Percentiles rank a stretch among this genome's conserved stretches.
phyloP scores from a whole-genome alignment of 345 rosid species.

The Salix caprea region DNA sequence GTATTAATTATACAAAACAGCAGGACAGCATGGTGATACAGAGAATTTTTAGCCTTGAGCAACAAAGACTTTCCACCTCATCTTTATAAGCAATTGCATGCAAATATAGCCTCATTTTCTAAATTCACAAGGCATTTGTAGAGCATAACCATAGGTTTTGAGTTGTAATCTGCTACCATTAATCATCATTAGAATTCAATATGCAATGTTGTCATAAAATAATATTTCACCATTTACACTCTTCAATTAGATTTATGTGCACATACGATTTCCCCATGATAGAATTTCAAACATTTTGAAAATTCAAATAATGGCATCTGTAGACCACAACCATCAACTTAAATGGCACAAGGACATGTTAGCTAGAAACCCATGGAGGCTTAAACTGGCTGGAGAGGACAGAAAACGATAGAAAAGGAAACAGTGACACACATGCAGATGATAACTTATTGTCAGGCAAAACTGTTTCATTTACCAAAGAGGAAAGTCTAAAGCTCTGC shows the following conservation, averaged over 20 bases:
- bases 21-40: background rate
- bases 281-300: background rate
- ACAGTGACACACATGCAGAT: background rate
- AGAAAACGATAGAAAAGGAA: background rate
- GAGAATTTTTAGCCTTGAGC: background rate
- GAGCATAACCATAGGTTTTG: too few species aligned
- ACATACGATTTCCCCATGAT: background rate
- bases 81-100: background rate
- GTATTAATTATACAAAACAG: conserved; percentile 13
- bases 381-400: background rate
- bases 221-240: background rate
- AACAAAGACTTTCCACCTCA: background rate
- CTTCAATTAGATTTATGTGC: too few species aligned
- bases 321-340: background rate
- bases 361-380: background rate
- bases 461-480: background rate
- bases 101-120: too few species aligned
- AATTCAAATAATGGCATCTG: background rate
- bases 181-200: too few species aligned
- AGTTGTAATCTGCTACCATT: too few species aligned
- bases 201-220: too few species aligned
- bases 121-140: too few species aligned
- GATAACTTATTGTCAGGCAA: background rate
- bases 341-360: background rate
- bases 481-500: background rate